Evolutionary conservation across 768 basidiomycete species (phyloP).

Genomic region (Favolaschia claudopus): DNA sequence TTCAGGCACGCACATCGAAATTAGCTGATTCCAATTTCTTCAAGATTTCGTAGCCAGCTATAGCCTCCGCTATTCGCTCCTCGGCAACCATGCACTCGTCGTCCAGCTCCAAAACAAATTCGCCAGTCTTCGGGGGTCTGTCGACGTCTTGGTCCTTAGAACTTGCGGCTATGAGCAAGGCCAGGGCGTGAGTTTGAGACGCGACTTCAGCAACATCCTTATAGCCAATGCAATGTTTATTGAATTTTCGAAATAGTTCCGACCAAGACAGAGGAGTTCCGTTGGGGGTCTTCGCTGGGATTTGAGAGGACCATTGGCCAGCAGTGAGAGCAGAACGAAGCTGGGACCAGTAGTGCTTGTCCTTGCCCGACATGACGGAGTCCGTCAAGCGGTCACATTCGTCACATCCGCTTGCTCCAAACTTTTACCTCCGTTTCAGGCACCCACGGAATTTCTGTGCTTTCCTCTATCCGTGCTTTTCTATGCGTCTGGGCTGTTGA

Average conservation of each 20-base stretch:
- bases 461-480: no score
- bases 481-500: no score
- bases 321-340: conserved; percentile 74
- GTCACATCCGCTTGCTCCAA: not conserved
- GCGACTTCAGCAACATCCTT: conserved; percentile 70
- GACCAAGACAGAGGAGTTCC: conserved; percentile 70
- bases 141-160: conserved; percentile 65
- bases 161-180: conserved; percentile 59
- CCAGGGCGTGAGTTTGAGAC: conserved; percentile 69
- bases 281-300: conserved; percentile 67
- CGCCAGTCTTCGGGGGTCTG: conserved; percentile 41
- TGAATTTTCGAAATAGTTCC: conserved; percentile 84
- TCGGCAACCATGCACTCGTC: conserved; percentile 65
- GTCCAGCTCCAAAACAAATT: conserved; percentile 53
- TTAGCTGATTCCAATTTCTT: conserved; percentile 57
- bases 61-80: conserved; percentile 66
- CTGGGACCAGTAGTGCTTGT: conserved; percentile 81
- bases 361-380: conserved; percentile 51
- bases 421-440: not conserved
- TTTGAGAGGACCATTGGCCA: conserved; percentile 72
- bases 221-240: conserved; percentile 78
- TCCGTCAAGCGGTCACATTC: conserved; percentile 11
- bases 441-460: not conserved
- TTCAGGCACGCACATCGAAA: conserved; percentile 60
- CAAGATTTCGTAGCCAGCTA: conserved; percentile 60